Evolutionary conservation across 2,329 filamentous ascomycete species (phyloP), one percentile per base, ranked within the genome.

Genomic region (Arthrobotrys conoides): DNA sequence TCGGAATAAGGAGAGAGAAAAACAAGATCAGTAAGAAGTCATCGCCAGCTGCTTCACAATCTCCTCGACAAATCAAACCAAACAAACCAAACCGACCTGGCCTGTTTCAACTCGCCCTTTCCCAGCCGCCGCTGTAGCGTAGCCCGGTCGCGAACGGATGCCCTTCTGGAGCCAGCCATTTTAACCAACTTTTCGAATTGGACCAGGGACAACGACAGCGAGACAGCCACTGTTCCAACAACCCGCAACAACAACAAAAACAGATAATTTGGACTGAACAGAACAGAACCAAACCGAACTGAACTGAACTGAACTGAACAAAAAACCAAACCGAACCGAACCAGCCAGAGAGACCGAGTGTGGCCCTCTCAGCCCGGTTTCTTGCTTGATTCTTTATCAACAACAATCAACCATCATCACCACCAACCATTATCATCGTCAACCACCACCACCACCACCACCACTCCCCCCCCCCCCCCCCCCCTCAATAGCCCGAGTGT

Each of bases 81-180:
- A n/a, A n/a, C n/a, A n/a, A n/a, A n/a, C n/a, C n/a, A n/a, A 51
- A 51, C 44, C 64, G 48, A 53, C 48, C 48, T 68, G 33, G 44
- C 64, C 48, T 51, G 44, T 55, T 55, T 51, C 64, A 41, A 51
- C n/a, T 33, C 30, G 20, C 36, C 48, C 64, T 53, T 46, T 67
- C 64, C 64, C 64, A 41, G 64, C 64, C 64, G 64, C 46, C 64
- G 27, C 33, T 27, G 57, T 61, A 61, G 57, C 57, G 57, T 61
- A 61, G 57, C 57, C 57, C 57, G 57, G 57, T 61, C 57, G 57
- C 57, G 57, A 61, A 61, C 57, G 57, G 57, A 61, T 61, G 36
- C 57, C 57, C 57, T 61, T 61, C 57, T 61, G 18, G 57, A 61
- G 57, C 57, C 57, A 61, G 33, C 57, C 57, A 61, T 61, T 44